phyloP scores from a whole-genome alignment of 208 protist species.

The Angomonas deanei region DNA sequence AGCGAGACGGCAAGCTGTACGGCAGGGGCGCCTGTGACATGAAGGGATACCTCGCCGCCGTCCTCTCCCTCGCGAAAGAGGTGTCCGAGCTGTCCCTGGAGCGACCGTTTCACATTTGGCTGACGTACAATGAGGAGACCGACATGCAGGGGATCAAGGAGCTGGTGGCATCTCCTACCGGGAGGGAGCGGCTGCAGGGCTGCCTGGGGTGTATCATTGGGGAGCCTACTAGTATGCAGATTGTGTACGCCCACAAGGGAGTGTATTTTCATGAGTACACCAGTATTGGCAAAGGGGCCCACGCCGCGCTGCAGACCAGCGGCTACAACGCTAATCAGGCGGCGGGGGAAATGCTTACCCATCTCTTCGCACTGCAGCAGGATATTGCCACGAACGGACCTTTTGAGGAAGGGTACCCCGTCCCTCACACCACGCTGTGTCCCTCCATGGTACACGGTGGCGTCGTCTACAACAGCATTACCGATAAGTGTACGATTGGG shows the following conservation, averaged over 20 bases:
- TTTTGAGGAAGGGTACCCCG: constrained; percentile 25
- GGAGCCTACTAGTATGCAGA: constrained; percentile 39
- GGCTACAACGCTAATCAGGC: constrained; percentile 34
- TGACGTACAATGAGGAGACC: constrained; percentile 27
- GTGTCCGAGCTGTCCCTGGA: constrained; percentile 16
- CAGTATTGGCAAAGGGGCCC: constrained; percentile 36
- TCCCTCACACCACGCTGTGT: constrained; percentile 35
- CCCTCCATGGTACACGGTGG: constrained; percentile 26
- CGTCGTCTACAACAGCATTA: constrained; percentile 54
- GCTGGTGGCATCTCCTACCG: constrained; percentile 10
- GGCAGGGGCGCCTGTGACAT: constrained; percentile 33
- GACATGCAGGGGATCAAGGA: constrained; percentile 21
- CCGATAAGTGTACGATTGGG: constrained; percentile 28
- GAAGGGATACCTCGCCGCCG: constrained; percentile 39
- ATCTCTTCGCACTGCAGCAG: constrained; percentile 31
- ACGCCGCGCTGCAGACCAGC: constrained; percentile 42
- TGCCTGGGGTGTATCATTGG: constrained; percentile 55
- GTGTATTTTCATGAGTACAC: constrained; percentile 22
- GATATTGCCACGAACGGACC: constrained; percentile 33
- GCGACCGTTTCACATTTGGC: constrained; percentile 28
- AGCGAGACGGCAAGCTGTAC: constrained; percentile 6
- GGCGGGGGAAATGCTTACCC: constrained; percentile 21
- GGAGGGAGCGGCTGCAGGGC: constrained; percentile 12
- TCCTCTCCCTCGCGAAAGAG: constrained; percentile 26
- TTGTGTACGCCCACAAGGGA: constrained; percentile 53